Evolutionary conservation across 2,329 filamentous ascomycete species (phyloP), one percentile per base, ranked within the genome.

Genomic region (Stylonectria norvegica): DNA sequence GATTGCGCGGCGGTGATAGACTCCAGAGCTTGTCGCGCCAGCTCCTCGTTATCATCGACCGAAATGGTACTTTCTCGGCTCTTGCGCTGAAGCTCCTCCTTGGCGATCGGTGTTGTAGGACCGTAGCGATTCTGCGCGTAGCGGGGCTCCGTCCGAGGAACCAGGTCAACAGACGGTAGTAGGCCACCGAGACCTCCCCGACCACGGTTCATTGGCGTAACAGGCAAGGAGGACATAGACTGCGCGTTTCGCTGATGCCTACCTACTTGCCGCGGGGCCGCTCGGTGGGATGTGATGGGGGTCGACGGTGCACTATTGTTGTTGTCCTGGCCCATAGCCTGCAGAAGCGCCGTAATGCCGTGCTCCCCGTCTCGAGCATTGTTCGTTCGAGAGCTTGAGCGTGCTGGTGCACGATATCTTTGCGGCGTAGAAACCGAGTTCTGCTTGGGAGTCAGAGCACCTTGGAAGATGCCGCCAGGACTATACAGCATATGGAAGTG

Each of bases 11-110:
- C 81, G 36, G 73, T 76, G 9, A 78, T 73, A 0, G 71, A 73
- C 46, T 75, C 67, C 11, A 79, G 54, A 1, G 75, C 75, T 43
- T 77, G 72, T 4, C 76, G 69, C 1, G 73, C 74, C 17, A 79
- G 65, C 53, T 79, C 76, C 52, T 74, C 78, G 36, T 75, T 77
- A 42, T 81, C 76, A 30, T 75, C 75, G 15, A 79, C 83, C 1
- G 88, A 93, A 34, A 93, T 89, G 2, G 88, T 94, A 67, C 86
- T 91, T 62, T 94, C 89, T 44, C 87, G 81, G 62, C 88, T 89
- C 63, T 82, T 81, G 37, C 79, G 78, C 25, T 78, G 73, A 34
- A 69, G 69, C 14, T 70, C 69, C 15, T 70, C 67, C 35, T 59
- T 60, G 11, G 65, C 61, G 7, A 64, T 62, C 2, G 73, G 70